phyloP scores from a whole-genome alignment of 140 eudicot genomes.

The Oenanthe javanica region DNA sequence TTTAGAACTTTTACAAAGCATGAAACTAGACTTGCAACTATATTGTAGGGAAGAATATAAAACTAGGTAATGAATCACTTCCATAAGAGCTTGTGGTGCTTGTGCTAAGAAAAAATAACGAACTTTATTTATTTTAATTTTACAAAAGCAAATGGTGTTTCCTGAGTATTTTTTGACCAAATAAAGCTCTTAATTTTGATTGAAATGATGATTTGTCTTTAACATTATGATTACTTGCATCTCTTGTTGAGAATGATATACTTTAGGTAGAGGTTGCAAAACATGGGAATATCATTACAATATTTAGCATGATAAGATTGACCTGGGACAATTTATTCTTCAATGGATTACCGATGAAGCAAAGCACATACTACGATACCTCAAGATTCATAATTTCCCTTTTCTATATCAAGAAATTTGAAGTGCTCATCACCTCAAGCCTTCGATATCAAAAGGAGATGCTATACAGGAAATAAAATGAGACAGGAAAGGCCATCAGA shows the following conservation, averaged over 20 bases:
- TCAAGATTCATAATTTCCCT: neutral
- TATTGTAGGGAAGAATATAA: neutral
- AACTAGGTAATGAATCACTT: neutral
- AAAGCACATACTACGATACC: neutral
- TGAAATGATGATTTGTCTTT: neutral
- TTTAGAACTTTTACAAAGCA: too few species aligned
- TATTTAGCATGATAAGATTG: constrained; percentile 3
- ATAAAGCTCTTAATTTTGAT: neutral
- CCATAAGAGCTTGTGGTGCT: neutral
- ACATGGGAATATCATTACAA: constrained; percentile 1
- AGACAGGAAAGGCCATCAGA: neutral
- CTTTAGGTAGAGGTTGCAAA: constrained; percentile 1
- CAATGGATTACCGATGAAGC: constrained; percentile 4
- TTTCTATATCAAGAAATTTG: constrained; percentile 2
- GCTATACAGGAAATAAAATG: neutral
- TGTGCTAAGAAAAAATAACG: neutral
- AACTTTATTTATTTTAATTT: neutral
- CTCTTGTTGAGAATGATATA: neutral
- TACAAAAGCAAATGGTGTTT: neutral
- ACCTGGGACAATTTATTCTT: neutral
- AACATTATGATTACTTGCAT: neutral
- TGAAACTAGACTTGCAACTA: neutral
- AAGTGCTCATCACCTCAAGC: constrained; percentile 6
- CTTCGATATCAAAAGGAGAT: constrained; percentile 9
- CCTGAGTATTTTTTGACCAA: neutral